A percentile compares a stretch with the other conserved stretches of the same genome.
Conservation (phyloP, 805 yeast species). For the Teunomyces lycoperdinae region DNA sequence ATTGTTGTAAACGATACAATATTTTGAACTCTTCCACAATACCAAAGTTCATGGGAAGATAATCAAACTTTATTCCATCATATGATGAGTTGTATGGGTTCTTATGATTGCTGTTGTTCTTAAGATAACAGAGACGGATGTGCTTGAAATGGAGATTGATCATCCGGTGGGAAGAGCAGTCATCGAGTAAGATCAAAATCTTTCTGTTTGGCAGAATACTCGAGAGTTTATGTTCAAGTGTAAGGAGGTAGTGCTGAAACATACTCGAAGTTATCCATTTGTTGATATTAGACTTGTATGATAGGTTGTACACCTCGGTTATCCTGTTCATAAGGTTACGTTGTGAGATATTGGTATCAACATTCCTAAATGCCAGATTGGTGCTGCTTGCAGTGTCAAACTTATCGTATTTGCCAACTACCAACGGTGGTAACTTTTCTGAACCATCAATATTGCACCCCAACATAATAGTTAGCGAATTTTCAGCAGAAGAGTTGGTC, state of each 20-base stretch:
- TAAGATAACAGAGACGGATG: slow-evolving; percentile 34
- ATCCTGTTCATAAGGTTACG: slow-evolving; percentile 32
- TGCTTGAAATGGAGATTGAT: slow-evolving; percentile 37
- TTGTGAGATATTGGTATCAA: slow-evolving; percentile 8
- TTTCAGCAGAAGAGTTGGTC: slow-evolving; percentile 37
- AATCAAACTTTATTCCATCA: slow-evolving; percentile 50
- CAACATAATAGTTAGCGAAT: slow-evolving; percentile 52
- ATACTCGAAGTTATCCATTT: slow-evolving; percentile 63
- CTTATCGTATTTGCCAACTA: slow-evolving; percentile 57
- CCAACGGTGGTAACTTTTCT: slow-evolving; percentile 58
- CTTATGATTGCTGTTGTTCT: slow-evolving; percentile 37
- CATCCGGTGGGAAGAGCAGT: slow-evolving; percentile 60
- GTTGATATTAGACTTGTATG: slow-evolving; percentile 57
- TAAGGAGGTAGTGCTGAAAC: slow-evolving; percentile 59
- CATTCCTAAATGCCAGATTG: slow-evolving; percentile 17
- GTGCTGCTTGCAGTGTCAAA: slow-evolving; percentile 33
- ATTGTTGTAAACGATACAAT: slow-evolving; percentile 57
- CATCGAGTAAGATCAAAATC: slow-evolving; percentile 56
- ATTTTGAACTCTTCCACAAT: slow-evolving; percentile 60
- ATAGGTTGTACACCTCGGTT: slow-evolving; percentile 48
- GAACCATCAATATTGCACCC: slow-evolving; percentile 63
- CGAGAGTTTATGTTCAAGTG: slow-evolving; percentile 58
- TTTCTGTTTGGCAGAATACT: slow-evolving; percentile 41
- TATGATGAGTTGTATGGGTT: slow-evolving; percentile 32
- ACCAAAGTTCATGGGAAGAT: slow-evolving; percentile 64